phyloP scores from a whole-genome alignment of 1,284 basidiomycete genomes.

The Irpex sp. region DNA sequence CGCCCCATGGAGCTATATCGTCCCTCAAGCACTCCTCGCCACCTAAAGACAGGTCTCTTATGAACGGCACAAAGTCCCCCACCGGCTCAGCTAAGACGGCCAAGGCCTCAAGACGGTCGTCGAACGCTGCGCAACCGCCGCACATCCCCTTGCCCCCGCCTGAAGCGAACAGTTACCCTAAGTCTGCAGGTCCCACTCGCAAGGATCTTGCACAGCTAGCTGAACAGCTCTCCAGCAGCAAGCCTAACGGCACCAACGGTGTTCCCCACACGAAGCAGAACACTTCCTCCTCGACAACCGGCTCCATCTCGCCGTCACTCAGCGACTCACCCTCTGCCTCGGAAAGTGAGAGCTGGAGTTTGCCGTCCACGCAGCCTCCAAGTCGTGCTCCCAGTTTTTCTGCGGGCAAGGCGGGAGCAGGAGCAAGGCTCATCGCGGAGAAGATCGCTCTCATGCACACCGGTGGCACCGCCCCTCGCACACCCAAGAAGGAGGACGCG shows the following conservation, averaged over 20 bases:
- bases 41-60: conserved; percentile 13
- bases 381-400: conserved; percentile 36
- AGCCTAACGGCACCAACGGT: conserved; percentile 14
- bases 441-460: conserved; percentile 15
- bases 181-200: conserved; percentile 54
- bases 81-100: conserved; percentile 12
- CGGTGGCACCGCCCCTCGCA: conserved; percentile 15
- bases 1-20: conserved; percentile 34
- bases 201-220: conserved; percentile 34
- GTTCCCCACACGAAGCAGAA: conserved; percentile 24
- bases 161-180: conserved; percentile 46
- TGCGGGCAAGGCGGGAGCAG: conserved; percentile 37
- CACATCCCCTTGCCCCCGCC: conserved; percentile 53
- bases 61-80: conserved; percentile 21
- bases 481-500: conserved; percentile 19
- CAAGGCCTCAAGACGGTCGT: conserved; percentile 6
- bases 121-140: conserved; percentile 11
- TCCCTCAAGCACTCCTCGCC: conserved; percentile 14
- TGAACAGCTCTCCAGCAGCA: conserved; percentile 1
- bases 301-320: conserved; percentile 34
- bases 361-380: conserved; percentile 58
- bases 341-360: conserved; percentile 59
- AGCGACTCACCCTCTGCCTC: conserved; percentile 46
- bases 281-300: conserved; percentile 30
- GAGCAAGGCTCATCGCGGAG: conserved; percentile 19